Evolutionary conservation across 2,329 filamentous ascomycete species (phyloP), one percentile per base, ranked within the genome.

Genomic region (Fusarium sp.): DNA sequence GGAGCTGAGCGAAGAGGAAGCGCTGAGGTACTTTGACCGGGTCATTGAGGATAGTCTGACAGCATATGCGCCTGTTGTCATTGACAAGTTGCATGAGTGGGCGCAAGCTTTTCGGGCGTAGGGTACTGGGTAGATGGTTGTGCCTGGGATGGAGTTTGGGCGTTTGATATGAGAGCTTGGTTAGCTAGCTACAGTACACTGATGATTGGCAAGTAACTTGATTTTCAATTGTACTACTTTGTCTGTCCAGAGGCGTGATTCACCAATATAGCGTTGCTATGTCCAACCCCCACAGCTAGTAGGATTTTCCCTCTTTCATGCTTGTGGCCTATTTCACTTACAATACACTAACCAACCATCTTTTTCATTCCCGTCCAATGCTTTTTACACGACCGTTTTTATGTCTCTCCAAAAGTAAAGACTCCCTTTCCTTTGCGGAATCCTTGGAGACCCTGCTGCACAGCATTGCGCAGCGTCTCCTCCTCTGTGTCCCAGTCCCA

Each of bases 21-120:
- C 95, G 1, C 91, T 97, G 58, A 81, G 91, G 46, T 88, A 94
- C 74, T 91, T 98, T 74, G 93, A 96, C 70, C 86, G 90, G 61
- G 84, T 98, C 57, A 96, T 99, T 73, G 91, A 95, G 69, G 93
- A 97, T 74, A 94, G 92, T 62, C 84, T 95, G 62, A 93, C 91
- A 75, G 93, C 93, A 42, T 88, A 96, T 70, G 93, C 96, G 68
- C 93, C 93, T 0, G 92, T 96, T 5, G 90, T 98, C 35, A 97
- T 99, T 80, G 95, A 99, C 80, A 89, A 92, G 70, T 81, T 98
- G 68, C 95, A 99, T 79, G 93, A 94, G 69, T 88, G 97, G 79
- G 91, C 96, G 60, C 95, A 99, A 80, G 91, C 91, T 49, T 94
- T 94, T 81, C 86, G 91, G 75, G 89, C 89, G n/a, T 92, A 79